Percentiles rank a stretch among this genome's conserved stretches.
Evolutionary conservation across 495 filamentous ascomycete species (phyloP).

Genomic region (Penicillium dipodomyicola): DNA sequence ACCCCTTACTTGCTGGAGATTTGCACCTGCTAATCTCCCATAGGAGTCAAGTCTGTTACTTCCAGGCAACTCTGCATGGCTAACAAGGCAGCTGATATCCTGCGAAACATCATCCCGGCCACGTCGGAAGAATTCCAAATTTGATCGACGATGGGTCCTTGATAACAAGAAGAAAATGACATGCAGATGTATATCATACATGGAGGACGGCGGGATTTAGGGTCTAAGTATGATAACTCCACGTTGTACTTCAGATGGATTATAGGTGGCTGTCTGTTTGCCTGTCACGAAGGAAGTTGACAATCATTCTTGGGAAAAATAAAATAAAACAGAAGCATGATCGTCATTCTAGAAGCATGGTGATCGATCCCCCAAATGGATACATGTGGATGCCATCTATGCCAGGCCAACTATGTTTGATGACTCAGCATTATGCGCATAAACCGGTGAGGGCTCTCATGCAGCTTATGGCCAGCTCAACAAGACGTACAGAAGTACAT

Average conservation of each 20-base stretch:
- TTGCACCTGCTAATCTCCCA: neutral
- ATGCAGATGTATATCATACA: conserved; percentile 3
- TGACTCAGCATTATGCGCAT: conserved; percentile 4
- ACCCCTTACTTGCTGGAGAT: neutral
- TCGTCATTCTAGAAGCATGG: neutral
- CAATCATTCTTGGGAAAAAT: neutral
- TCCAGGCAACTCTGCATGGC: neutral
- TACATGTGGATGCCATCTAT: neutral
- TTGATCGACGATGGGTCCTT: neutral
- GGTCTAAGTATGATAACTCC: neutral
- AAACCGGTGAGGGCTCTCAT: neutral
- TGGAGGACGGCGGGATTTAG: neutral
- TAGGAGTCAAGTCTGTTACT: neutral
- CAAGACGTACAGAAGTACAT: neutral
- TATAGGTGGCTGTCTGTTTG: neutral
- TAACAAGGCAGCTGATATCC: neutral
- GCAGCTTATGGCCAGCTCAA: neutral
- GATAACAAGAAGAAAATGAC: neutral
- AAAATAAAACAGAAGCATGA: neutral
- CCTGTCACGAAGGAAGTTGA: neutral
- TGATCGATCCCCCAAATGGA: neutral
- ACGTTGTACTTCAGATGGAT: neutral
- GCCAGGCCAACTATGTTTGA: neutral
- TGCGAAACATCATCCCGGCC: neutral
- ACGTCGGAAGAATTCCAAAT: neutral